phyloP scores from a whole-genome alignment of 2,329 filamentous ascomycete species.

The Colletotrichum sp. region DNA sequence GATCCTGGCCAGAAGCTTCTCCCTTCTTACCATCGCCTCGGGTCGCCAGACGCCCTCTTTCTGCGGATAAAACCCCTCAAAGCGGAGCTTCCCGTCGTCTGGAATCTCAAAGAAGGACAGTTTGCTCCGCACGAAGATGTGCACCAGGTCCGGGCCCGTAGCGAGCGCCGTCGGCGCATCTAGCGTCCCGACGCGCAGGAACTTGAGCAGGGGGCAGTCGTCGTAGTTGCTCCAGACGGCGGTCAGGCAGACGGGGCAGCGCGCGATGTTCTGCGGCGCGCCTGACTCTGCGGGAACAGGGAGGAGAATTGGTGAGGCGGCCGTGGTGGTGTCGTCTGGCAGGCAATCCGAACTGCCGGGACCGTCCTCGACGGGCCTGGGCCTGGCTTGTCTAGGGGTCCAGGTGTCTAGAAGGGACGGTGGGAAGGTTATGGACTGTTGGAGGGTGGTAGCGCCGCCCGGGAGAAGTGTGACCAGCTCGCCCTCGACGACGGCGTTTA shows the following conservation, averaged over 20 bases:
- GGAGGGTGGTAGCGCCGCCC: constrained; percentile 24
- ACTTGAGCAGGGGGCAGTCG: constrained; percentile 35
- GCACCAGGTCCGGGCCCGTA: constrained; percentile 45
- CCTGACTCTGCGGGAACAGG: constrained; percentile 44
- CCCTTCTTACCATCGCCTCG: constrained; percentile 35
- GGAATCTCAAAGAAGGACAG: constrained; percentile 40
- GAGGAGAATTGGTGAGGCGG: constrained; percentile 24
- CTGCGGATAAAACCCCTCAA: constrained; percentile 39
- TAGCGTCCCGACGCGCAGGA: constrained; percentile 49
- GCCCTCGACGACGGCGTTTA: constrained; percentile 49
- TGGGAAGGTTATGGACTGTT: background rate
- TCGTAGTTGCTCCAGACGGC: constrained; percentile 48
- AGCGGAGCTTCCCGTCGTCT: constrained; percentile 40
- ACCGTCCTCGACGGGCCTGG: background rate
- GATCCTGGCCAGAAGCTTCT: constrained; percentile 26
- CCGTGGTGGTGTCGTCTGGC: background rate
- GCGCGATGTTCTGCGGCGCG: constrained; percentile 42
- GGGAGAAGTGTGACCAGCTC: constrained; percentile 36
- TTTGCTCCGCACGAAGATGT: constrained; percentile 48
- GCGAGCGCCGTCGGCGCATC: constrained; percentile 37
- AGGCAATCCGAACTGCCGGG: background rate
- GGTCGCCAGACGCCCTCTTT: constrained; percentile 34
- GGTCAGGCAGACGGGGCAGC: constrained; percentile 46
- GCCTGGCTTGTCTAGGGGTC: constrained; percentile 2
- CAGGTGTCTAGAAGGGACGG: background rate